Percentiles rank a stretch among this genome's conserved stretches.
These are phyloP conservation scores for Venturia oleaginea DNA, from an alignment of 2,329 filamentous ascomycete species.

Conservation along the genomic window DNA sequence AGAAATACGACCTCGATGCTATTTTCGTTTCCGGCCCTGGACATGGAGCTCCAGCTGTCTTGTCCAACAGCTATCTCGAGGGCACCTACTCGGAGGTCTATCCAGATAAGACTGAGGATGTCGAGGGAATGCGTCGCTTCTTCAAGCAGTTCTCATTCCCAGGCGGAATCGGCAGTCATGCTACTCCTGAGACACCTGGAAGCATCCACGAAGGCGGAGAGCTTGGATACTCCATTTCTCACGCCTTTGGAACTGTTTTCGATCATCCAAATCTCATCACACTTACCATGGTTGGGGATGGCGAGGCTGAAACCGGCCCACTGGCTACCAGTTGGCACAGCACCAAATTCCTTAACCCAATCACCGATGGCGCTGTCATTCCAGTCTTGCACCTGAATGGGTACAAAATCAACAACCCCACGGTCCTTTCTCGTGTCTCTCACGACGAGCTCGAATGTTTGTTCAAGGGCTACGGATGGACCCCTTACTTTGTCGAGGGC, in stretches of 20 bases:
- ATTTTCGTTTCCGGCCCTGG: constrained; percentile 70
- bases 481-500: constrained; percentile 72
- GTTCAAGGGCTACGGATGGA: constrained; percentile 68
- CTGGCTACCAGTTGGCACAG: constrained; percentile 74
- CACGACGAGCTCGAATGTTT: constrained; percentile 63
- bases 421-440: constrained; percentile 61
- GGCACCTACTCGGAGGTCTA: constrained; percentile 72
- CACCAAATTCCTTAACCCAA: constrained; percentile 73
- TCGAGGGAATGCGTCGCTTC: constrained; percentile 62
- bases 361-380: constrained; percentile 67
- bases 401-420: constrained; percentile 80
- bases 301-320: constrained; percentile 73
- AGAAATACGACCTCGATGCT: constrained; percentile 65
- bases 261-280: constrained; percentile 68
- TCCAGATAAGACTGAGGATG: constrained; percentile 60
- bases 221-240: constrained; percentile 71
- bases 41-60: constrained; percentile 66
- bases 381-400: constrained; percentile 72
- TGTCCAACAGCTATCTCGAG: constrained; percentile 69
- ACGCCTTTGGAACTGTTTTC: constrained; percentile 69
- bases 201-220: constrained; percentile 73
- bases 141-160: constrained; percentile 81
- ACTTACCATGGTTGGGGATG: constrained; percentile 70
- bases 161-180: constrained; percentile 68
- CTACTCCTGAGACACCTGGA: constrained; percentile 69